Evolutionary conservation across 345 rosid genomes (phyloP), one percentile per base, ranked within the genome.

Genomic region (Gynandropsis gynandra): DNA sequence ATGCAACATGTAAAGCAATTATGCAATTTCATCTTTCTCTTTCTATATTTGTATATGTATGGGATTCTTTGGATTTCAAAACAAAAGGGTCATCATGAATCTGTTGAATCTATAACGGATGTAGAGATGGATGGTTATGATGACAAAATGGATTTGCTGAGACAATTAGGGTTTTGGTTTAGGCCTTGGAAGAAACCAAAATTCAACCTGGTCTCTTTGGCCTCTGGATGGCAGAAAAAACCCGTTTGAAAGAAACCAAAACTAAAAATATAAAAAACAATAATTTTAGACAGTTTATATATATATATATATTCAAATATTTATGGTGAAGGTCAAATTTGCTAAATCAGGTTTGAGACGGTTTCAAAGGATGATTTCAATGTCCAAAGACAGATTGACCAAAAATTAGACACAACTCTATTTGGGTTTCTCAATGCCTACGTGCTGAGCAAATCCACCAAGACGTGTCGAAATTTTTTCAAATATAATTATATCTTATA

Each of bases 1-100:
- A 62, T 47, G 69, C 95, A 87, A 56, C 92, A 84, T 10, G 62
- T 32, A 46, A 84, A 84, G 61, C 80, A 76, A 61, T 64, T 70
- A 87, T 79, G 77, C 56, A 58, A 46, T 52, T 54, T 55, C 37
- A 15, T 51, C 52, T 47, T 58, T 52, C 42, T 39, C 60, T 62
- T 27, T 20, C 38, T 19, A 14, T 50, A 42, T 66, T 47, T 54
- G 18, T 63, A 55, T 48, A 31, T 42, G 5, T 46, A 60, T 44
- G 29, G 52, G 20, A 60, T 66, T 61, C 54, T 61, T 43, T 60
- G 62, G 62, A 54, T 49, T n/a, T 52, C 32, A 58, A 60, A 50
- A 21, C 66, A 56, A 62, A 66, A 70, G 32, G 46, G 40, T 73
- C 55, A 58, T 54, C 71, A 61, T 68, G 53, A 16, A 51, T 68